A percentile compares a stretch with the other conserved stretches of the same genome.
These are phyloP conservation scores for Podospora conica DNA, from an alignment of 495 filamentous ascomycete genomes.

Conservation along the genomic window DNA sequence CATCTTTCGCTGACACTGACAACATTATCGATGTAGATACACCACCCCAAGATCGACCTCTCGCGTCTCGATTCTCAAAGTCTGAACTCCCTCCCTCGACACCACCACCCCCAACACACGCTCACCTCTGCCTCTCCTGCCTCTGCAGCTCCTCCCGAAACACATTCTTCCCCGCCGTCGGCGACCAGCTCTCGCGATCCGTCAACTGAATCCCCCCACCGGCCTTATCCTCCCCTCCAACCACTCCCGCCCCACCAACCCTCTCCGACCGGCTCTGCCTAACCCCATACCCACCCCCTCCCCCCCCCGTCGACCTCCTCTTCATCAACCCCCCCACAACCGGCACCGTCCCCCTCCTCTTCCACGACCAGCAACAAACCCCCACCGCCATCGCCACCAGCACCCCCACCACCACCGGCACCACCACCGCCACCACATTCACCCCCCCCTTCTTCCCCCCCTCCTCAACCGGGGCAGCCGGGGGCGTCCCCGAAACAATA, in stretches of 20 bases:
- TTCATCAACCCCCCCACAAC: constrained; percentile 11
- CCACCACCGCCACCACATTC: constrained; percentile 16
- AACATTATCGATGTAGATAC: background rate
- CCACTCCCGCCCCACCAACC: constrained; percentile 3
- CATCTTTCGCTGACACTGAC: background rate
- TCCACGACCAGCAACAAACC: constrained; percentile 15
- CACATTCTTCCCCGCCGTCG: constrained; percentile 25
- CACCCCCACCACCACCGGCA: constrained; percentile 20
- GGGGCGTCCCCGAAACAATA: background rate
- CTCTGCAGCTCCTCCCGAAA: constrained; percentile 32
- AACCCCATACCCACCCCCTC: constrained; percentile 24
- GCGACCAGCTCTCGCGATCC: constrained; percentile 31
- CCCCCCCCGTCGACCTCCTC: background rate
- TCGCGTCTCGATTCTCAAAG: background rate
- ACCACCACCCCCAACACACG: background rate
- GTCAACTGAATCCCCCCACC: constrained; percentile 25
- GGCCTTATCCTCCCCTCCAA: constrained; percentile 11
- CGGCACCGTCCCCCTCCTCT: constrained; percentile 14
- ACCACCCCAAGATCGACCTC: background rate
- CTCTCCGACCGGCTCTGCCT: constrained; percentile 21
- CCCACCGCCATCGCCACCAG: constrained; percentile 10
- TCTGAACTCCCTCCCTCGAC: background rate
- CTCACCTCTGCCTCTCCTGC: constrained; percentile 22
- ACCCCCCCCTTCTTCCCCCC: background rate
- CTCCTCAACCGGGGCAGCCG: background rate